Conservation (phyloP, 768 basidiomycete genomes). For the Pleurotus tuoliensis region DNA sequence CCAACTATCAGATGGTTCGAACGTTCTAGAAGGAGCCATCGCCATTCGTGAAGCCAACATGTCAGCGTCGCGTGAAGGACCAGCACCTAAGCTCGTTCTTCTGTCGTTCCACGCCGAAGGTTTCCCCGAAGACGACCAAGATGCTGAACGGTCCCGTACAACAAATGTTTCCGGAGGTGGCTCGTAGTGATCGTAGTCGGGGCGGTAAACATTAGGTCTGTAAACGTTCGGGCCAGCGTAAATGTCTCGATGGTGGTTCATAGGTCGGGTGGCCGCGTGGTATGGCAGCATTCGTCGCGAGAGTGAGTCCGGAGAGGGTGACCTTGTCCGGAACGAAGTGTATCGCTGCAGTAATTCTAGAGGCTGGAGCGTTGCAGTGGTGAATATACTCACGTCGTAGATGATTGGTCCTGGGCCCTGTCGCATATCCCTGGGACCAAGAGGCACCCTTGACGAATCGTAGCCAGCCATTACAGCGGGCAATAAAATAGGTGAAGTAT, state of each 20-base stretch:
- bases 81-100: background rate
- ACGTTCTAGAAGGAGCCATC: constrained; percentile 44
- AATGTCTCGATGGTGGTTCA: constrained; percentile 34
- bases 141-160: constrained; percentile 2
- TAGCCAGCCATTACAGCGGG: constrained; percentile 1
- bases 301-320: constrained; percentile 2
- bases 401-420: background rate
- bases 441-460: background rate
- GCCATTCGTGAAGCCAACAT: constrained; percentile 10
- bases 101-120: background rate
- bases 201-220: constrained; percentile 1
- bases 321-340: constrained; percentile 1
- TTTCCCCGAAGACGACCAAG: constrained; percentile 3
- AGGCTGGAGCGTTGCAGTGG: background rate
- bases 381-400: background rate
- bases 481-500: background rate
- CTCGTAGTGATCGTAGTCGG: constrained; percentile 5
- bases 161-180: background rate
- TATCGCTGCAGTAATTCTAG: background rate
- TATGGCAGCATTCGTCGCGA: constrained; percentile 1
- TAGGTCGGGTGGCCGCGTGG: no score
- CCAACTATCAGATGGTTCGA: constrained; percentile 74
- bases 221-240: background rate
- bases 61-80: constrained; percentile 1
- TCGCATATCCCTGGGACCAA: background rate